Conservation (phyloP, 1,284 basidiomycete genomes). For the Ceratobasidium sp. region DNA sequence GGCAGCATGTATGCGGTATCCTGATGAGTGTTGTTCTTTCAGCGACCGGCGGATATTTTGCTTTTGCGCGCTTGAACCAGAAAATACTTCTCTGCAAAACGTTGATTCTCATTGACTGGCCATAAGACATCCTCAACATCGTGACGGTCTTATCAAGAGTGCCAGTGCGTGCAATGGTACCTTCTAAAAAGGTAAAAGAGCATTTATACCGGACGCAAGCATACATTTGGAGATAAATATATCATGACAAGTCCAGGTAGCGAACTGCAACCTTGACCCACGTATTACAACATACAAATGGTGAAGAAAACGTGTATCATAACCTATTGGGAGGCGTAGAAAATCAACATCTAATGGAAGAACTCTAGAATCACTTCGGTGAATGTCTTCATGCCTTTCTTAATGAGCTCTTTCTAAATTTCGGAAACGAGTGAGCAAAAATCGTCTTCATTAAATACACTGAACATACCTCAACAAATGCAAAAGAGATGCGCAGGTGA, state of each 20-base stretch:
- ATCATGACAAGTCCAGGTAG: neutral
- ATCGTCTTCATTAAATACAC: neutral
- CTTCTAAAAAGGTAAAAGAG: too few relatives aligned
- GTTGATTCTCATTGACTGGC: too few relatives aligned
- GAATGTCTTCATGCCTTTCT: slow-evolving; percentile 61
- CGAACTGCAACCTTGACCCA: neutral
- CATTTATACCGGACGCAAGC: too few relatives aligned
- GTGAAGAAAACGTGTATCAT: neutral
- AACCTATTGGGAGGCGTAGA: too few relatives aligned
- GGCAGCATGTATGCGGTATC: too few relatives aligned
- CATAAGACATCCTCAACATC: too few relatives aligned
- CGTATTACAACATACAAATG: neutral
- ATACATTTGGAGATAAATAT: neutral
- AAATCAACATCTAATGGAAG: slow-evolving; percentile 24
- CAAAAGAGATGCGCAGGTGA: slow-evolving; percentile 73
- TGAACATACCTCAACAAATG: slow-evolving; percentile 63
- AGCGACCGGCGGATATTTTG: too few relatives aligned
- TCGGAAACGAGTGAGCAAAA: slow-evolving; percentile 3
- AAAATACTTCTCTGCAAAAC: too few relatives aligned
- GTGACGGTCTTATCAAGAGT: too few relatives aligned
- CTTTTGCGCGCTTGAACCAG: too few relatives aligned
- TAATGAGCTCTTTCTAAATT: slow-evolving; percentile 57
- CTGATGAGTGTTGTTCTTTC: too few relatives aligned
- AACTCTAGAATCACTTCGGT: slow-evolving; percentile 51
- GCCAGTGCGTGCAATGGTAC: too few relatives aligned